Base-by-base conservation (phyloP, 2,329 filamentous ascomycete genomes). In the Colletotrichum theobromicola region DNA sequence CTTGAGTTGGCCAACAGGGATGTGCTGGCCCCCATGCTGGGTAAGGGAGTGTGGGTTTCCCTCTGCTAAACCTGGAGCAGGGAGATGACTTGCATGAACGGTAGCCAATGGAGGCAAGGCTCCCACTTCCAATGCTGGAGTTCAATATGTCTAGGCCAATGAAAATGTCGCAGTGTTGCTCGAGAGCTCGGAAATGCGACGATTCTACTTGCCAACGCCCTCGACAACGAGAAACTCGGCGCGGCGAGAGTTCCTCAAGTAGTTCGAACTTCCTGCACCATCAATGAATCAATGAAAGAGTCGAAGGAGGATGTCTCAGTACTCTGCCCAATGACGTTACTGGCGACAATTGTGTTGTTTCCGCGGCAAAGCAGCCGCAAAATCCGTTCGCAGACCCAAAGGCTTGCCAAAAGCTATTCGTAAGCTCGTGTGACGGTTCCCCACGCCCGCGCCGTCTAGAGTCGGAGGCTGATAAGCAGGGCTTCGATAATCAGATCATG, bases 1-100 rank as follows among this genome's bases (percentile, higher is more conserved):
- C 16, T 13, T 21, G n/a, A 30, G 42, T 34, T 70, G 16, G 26
- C 21, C 50, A 28, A 32, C 18, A 7, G 58, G 34, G 70, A 26
- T 46, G 21, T 37, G 37, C 28, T 53, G 67, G 24, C 32, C 61
- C 28, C 35, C 26, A 35, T 7, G 15, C 18, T 53, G 55, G 28
- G 42, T 9, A 21, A 21, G 30, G 24, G 42, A 16, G 26, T 32
- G 37, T 7, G 53, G 53, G 32, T 28, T 30, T 16, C 30, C 9
- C 13, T 50, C 46, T 46, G 30, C 60, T 24, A 10, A 60, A 9
- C 12, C 21, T 71, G 21, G 7, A 37, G 42, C 10, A 21, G 3
- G n/a, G 35, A 13, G 37, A 74, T 66, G 67, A 66, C 72, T 61
- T 57, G 67, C 67, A 74, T 70, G 30, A 71, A 12, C 8, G 30